Evolutionary conservation across 1,284 basidiomycete genomes (phyloP), one percentile per base, ranked within the genome.

Genomic region (Schizopora paradoxa): DNA sequence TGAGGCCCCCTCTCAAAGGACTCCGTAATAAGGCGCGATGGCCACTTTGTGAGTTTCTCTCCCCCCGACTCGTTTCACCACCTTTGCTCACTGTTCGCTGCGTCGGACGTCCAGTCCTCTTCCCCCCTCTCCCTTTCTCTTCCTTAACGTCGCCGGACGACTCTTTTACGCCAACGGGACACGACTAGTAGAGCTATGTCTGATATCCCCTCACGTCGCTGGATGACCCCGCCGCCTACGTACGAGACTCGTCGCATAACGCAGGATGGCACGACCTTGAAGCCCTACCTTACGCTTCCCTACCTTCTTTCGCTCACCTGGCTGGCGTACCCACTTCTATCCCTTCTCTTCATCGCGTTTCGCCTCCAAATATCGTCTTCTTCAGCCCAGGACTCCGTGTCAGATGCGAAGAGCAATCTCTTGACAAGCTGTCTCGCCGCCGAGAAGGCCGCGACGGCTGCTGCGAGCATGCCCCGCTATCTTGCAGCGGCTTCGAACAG

Each of bases 391-490:
- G 73, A 74, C 56, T 72, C 79, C 1, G 72, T 91, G 4, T 69
- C 69, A 2, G 79, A 71, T 42, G 83, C 91, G 27, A 92, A 91
- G 66, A 62, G 62, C 31, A 74, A 83, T 48, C 69, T 95, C 5
- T 65, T 92, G 21, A 66, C 87, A 0, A 86, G 87, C 51, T 97
- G 94, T 62, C 68, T 70, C 43, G 89, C 89, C 1, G 83, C 91
- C 18, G 88, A 97, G 57, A 70, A 72, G 33, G 89, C 92, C 4
- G 90, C 91, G 11, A 86, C 82, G 5, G 73, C 82, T 5, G 76
- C 91, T 3, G 86, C 89, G 13, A 89, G 85, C 49, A 74, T 96
- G 69, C 93, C 94, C 0, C 76, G 91, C 25, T 92, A 84, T 59
- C 73, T 95, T 65, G 92, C 93, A 1, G 69, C 83, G 22, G 84